Conservation (phyloP, 2,329 filamentous ascomycete genomes). For the Ceratocystis destructans region DNA sequence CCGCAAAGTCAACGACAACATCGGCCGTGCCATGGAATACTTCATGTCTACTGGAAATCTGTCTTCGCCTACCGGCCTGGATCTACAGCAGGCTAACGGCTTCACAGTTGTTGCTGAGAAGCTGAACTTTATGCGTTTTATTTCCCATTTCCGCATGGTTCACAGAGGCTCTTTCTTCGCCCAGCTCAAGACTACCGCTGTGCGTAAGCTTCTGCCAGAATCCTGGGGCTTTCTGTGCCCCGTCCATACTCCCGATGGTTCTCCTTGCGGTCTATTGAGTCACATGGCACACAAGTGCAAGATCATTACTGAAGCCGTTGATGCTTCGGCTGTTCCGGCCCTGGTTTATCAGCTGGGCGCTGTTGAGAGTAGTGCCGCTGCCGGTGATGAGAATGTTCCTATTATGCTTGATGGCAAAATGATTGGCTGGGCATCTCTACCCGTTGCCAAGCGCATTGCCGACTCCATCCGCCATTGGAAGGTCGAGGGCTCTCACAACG, state of each 20-base stretch:
- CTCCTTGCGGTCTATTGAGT: conserved; percentile 86
- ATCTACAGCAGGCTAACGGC: conserved; percentile 86
- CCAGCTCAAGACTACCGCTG: conserved; percentile 90
- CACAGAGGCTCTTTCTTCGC: conserved; percentile 98
- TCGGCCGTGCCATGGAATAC: conserved; percentile 80
- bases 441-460: conserved; percentile 65
- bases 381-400: conserved; percentile 68
- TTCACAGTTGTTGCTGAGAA: conserved; percentile 97
- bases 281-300: conserved; percentile 92
- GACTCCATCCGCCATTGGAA: conserved; percentile 93
- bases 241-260: conserved; percentile 92
- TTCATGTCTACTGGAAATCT: conserved; percentile 94
- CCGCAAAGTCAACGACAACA: conserved; percentile 69
- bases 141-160: conserved; percentile 98
- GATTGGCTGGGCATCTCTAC: conserved; percentile 77
- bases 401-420: conserved; percentile 85
- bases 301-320: conserved; percentile 61
- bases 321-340: conserved; percentile 60
- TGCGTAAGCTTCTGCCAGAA: conserved; percentile 86
- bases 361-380: conserved; percentile 59
- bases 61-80: conserved; percentile 77
- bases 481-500: conserved; percentile 66
- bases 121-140: conserved; percentile 97
- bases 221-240: conserved; percentile 98
- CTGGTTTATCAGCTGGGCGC: conserved; percentile 70